A percentile compares a stretch with the other conserved stretches of the same genome.
Evolutionary conservation across 495 filamentous ascomycete genomes (phyloP).

Genomic region (Neurospora sp.): DNA sequence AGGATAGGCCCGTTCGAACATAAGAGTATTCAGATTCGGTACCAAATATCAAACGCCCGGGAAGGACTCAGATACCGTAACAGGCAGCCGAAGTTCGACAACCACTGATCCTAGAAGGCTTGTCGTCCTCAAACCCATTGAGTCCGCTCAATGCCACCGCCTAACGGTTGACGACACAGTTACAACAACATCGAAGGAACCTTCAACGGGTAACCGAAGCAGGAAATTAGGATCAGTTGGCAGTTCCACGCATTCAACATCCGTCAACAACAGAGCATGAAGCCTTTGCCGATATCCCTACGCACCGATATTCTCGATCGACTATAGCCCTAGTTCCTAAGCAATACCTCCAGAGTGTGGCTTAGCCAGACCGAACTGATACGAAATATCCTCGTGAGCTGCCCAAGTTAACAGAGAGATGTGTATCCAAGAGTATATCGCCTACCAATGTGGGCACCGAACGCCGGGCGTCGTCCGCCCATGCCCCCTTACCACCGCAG

Average conservation of each 20-base stretch:
- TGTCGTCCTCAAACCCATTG: neutral
- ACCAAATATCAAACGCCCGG: neutral
- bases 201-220: neutral
- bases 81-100: neutral
- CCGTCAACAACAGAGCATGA: neutral
- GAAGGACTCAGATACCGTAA: neutral
- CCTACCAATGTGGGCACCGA: conserved; percentile 37
- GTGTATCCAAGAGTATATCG: conserved; percentile 33
- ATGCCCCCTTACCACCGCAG: conserved; percentile 31
- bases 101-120: neutral
- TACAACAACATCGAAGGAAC: neutral
- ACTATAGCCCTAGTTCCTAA: neutral
- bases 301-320: neutral
- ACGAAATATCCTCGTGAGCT: neutral
- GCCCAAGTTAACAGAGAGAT: conserved; percentile 10
- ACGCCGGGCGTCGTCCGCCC: conserved; percentile 25
- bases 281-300: neutral
- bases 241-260: neutral
- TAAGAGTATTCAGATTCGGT: neutral
- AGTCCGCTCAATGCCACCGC: neutral
- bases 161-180: neutral
- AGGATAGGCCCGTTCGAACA: neutral
- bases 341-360: neutral
- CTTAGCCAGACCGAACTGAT: neutral
- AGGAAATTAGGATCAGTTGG: neutral